Base-by-base conservation (phyloP, 176 grass and related monocot species). In the Aegilops longissima region DNA sequence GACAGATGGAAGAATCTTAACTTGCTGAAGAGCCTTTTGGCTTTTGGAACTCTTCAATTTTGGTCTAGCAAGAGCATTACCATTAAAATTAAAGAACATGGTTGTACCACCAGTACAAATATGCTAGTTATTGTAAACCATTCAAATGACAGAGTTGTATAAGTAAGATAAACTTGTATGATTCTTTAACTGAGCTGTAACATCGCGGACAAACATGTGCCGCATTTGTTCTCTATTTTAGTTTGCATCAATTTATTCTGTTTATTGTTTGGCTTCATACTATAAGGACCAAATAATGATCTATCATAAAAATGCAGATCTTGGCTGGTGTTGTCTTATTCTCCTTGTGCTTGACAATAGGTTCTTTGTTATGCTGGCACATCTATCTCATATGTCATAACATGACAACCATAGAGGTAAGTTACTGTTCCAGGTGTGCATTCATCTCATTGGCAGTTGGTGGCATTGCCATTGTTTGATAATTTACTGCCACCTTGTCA, bases 391-490 rank as follows among this genome's bases (percentile, higher is more conserved):
- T 92, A 65, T 80, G 88, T 73, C 83, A 94, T 75, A 98, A 98
- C 92, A 89, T 94, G 94, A 96, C 93, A 80, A 96, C 97, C 33
- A 98, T 98, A 85, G 94, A 98, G 92, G 97, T 94, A 59, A 80
- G 85, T 76, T 33, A 58, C 10, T 66, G 65, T 82, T 87, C 20
- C 1, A 59, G 2, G 35, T 11, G 76, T 68, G 66, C 44, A 82
- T 73, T 29, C 35, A 61, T 45, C 66, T 64, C 66, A 63, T 74
- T 17, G 18, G 61, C 70, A 64, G 12, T 66, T 74, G 68, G 80
- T 76, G 24, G 2, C 52, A 74, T 83, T 56, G 71, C 71, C 9
- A n/a, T 17, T 66, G 61, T 18, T 67, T 88, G 27, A 86, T 39
- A 63, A 39, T 69, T 12, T 82, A 17, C 61, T 66, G 8, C 78